Evolutionary conservation across 768 basidiomycete species (phyloP), one percentile per base, ranked within the genome.

Genomic region (Roridomyces roridus): DNA sequence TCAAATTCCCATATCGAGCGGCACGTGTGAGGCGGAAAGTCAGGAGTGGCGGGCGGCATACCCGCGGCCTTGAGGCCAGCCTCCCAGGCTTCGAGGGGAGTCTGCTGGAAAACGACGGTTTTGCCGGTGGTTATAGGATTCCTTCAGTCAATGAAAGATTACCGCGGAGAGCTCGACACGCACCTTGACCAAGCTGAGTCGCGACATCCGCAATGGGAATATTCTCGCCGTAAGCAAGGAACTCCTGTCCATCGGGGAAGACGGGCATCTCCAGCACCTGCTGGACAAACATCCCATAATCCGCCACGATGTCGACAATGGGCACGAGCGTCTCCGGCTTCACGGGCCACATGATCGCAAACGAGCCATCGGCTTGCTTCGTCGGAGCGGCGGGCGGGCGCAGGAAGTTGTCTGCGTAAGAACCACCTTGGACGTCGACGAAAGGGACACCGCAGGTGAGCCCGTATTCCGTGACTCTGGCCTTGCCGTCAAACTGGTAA

Each of bases 271-370:
- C 59, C 21, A 60, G 23, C 2, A 29, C 53, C 17, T 41, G n/a
- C 24, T 53, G 59, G 11, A 60, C 59, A 21, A 49, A 60, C 9
- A 39, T 7, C 6, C 59, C 59, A 12, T 60, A 60, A 25, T 60
- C 59, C 0, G 6, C 10, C 9, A 2, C 40, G 2, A 43, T 46
- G 26, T 60, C 59, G 35, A 60, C 46, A 7, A 60, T 18, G 4
- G 59, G 59, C 1, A 51, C 3, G 1, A 26, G 6, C 11, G 53
- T 45, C 18, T 28, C 44, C 7, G 59, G 52, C 23, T 36, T 46
- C 11, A 47, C 18, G 12, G 48, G 35, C 36, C 4, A 39, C 25
- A 23, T 7, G 4, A 59, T 34, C 9, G 20, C 25, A 35, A 21
- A 56, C 5, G 46, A 35, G 17, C 46, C 50, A 14, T 58, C 50